Conservation (phyloP, 345 rosid genomes). For the Microthlaspi erraticum region DNA sequence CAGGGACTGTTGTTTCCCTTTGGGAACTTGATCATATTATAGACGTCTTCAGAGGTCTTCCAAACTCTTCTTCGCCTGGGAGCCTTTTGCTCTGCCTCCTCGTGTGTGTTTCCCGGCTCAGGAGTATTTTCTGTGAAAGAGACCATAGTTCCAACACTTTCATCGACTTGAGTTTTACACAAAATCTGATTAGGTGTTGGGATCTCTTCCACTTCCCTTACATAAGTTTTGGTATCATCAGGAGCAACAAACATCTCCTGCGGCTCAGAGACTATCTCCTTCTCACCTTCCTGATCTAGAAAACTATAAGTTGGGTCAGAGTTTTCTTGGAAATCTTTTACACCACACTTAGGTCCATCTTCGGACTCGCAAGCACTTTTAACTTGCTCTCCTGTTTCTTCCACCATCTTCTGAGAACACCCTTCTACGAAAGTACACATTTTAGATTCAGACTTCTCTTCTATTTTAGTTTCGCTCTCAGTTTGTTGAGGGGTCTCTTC, state of each 20-base stretch:
- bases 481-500: constrained; percentile 47
- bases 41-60: constrained; percentile 47
- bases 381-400: constrained; percentile 33
- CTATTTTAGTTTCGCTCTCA: constrained; percentile 36
- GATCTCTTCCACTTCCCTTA: constrained; percentile 46
- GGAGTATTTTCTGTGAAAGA: constrained; percentile 32
- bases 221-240: constrained; percentile 40
- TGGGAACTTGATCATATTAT: constrained; percentile 38
- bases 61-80: constrained; percentile 50
- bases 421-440: constrained; percentile 26
- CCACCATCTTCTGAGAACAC: constrained; percentile 24
- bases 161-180: constrained; percentile 22
- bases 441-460: constrained; percentile 37
- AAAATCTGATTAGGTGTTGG: constrained; percentile 45
- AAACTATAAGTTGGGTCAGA: constrained; percentile 41
- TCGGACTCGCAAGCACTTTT: constrained; percentile 23
- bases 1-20: constrained; percentile 39
- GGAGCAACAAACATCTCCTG: constrained; percentile 36
- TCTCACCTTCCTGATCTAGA: constrained; percentile 48
- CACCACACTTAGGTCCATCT: constrained; percentile 32
- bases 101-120: constrained; percentile 27
- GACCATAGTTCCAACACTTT: constrained; percentile 38
- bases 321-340: constrained; percentile 29
- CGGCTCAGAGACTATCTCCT: constrained; percentile 35
- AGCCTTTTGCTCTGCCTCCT: constrained; percentile 37